Evolutionary conservation across 345 rosid species (phyloP).

Genomic region (Rhizophora apiculata): DNA sequence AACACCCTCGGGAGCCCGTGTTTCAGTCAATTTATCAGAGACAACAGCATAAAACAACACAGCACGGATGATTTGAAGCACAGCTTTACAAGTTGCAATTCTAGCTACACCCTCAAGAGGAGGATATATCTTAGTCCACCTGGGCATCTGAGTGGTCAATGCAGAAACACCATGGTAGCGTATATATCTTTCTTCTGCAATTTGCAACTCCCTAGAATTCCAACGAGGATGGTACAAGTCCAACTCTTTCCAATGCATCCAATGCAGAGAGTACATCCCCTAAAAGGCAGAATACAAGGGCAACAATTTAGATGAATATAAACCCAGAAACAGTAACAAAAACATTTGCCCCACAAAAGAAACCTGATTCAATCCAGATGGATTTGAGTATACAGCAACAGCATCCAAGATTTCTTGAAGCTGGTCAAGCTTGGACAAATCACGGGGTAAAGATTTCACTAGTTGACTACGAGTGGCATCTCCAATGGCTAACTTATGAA

Average conservation of each 20-base stretch:
- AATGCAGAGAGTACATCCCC: constrained; percentile 81
- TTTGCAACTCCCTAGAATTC: constrained; percentile 84
- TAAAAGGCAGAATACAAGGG: constrained; percentile 24
- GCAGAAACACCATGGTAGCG: constrained; percentile 73
- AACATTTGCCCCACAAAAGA: constrained; percentile 23
- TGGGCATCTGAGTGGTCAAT: constrained; percentile 75
- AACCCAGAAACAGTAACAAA: constrained; percentile 17
- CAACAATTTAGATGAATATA: constrained; percentile 5
- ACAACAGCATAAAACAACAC: constrained; percentile 71
- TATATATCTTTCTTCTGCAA: constrained; percentile 88
- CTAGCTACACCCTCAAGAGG: constrained; percentile 69
- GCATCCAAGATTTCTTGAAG: constrained; percentile 74
- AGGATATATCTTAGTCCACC: constrained; percentile 70
- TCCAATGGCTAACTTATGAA: constrained; percentile 81
- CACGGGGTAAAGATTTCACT: constrained; percentile 76
- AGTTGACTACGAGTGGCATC: constrained; percentile 93
- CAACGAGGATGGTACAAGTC: constrained; percentile 93
- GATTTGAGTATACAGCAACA: constrained; percentile 71
- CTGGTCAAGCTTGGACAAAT: constrained; percentile 68
- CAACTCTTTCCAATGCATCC: constrained; percentile 86
- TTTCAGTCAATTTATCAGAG: constrained; percentile 48
- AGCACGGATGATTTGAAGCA: constrained; percentile 64
- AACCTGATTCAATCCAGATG: constrained; percentile 94
- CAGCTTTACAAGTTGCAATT: constrained; percentile 69
- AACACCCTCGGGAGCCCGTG: constrained; percentile 76